Evolutionary conservation across 768 basidiomycete species (phyloP), one percentile per base, ranked within the genome.

Genomic region (Agaricus blazei): DNA sequence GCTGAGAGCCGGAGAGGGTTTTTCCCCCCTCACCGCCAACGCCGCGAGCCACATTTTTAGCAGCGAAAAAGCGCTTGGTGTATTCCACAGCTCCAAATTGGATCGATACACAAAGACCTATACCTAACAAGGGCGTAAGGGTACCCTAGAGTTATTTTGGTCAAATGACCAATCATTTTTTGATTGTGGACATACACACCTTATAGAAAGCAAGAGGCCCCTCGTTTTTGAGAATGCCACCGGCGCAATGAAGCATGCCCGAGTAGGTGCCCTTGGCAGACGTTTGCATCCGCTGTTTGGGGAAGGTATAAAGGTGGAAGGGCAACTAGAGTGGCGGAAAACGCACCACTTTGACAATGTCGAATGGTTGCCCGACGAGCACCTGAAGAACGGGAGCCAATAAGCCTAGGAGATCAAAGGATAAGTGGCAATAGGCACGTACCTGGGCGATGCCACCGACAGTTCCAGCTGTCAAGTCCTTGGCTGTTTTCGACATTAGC

Each of bases 131-230:
- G 9, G 94, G 94, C 1, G 93, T 88, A 46, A 96, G 71, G 0
- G 94, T 95, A 54, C 94, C 94, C 93, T 96, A 56, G 11, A 56
- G 38, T 51, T 14, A 58, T 15, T 44, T 54, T 48, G 24, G 29
- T 47, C 26, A 46, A 58, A 29, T 1, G 11, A 11, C 7, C 5
- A 34, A 46, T 48, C 42, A 12, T 50, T 43, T 43, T 45, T 29
- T 19, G 26, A 47, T 19, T 11, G 15, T 27, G 43, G 31, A 7
- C 3, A 28, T 42, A 54, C 64, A 48, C 55, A 87, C 93, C 84
- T 97, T 97, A 79, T 96, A 98, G 73, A 97, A 98, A 2, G 93
- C 93, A 51, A 93, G 70, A 7, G 94, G 92, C 2, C 94, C 94
- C 66, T 97, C 94, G 58, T 92, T 88, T 69, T 83, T 93, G 54